These are phyloP conservation scores for Aegilops speltoides DNA, from an alignment of 176 grass and related monocot genomes.

Conservation along the genomic window DNA sequence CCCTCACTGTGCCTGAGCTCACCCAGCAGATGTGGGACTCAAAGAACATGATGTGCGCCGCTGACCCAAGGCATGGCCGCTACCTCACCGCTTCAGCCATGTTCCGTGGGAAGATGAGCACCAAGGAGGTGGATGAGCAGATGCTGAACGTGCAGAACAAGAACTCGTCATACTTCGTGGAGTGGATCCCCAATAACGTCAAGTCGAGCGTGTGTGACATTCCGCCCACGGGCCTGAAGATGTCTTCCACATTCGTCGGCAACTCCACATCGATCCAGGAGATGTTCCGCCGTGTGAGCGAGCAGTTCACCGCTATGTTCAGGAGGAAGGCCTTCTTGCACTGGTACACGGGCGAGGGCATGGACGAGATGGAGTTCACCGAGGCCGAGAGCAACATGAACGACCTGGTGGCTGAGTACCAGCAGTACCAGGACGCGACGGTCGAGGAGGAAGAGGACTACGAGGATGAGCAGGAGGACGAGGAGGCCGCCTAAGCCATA, in stretches of 20 bases:
- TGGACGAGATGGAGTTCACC: constrained; percentile 97
- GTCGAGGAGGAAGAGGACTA: constrained; percentile 60
- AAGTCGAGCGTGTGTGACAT: constrained; percentile 92
- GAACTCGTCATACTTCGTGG: constrained; percentile 91
- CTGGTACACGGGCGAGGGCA: constrained; percentile 95
- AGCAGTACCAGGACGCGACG: constrained; percentile 81
- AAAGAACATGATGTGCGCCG: constrained; percentile 99
- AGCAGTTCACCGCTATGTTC: constrained; percentile 98
- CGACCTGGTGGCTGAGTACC: constrained; percentile 81
- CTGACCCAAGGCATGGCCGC: constrained; percentile 79
- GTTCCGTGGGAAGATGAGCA: constrained; percentile 98
- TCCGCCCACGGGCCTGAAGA: constrained; percentile 70
- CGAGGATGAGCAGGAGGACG: constrained; percentile 57
- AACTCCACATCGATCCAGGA: constrained; percentile 75
- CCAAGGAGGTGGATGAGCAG: constrained; percentile 94
- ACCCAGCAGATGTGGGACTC: constrained; percentile 99
- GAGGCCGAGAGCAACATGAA: constrained; percentile 95
- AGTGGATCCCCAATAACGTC: constrained; percentile 97
- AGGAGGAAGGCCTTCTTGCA: constrained; percentile 99
- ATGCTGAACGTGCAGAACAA: constrained; percentile 98
- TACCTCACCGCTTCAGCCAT: constrained; percentile 90
- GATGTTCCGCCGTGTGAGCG: constrained; percentile 87
- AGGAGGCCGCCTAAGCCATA: constrained; percentile 29
- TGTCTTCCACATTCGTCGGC: constrained; percentile 69
- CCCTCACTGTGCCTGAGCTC: constrained; percentile 85